A percentile compares a stretch with the other conserved stretches of the same genome.
Evolutionary conservation across 768 basidiomycete genomes (phyloP).

Genomic region (Kwoniella europaea): DNA sequence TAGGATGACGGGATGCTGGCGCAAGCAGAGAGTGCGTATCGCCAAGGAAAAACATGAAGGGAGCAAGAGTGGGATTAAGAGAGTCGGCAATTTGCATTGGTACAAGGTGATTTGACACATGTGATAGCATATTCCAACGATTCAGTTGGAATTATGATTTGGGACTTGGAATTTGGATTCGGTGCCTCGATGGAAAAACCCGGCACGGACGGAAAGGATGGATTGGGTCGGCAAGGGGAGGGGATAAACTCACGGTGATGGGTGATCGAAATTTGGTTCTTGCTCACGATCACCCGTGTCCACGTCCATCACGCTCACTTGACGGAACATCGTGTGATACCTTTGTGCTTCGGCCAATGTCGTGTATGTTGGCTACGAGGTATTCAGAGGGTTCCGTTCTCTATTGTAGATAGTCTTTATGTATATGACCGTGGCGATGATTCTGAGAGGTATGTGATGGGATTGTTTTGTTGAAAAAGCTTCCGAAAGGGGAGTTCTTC

Average conservation of each 20-base stretch:
- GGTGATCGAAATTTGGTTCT: neutral
- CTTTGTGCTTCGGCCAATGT: neutral
- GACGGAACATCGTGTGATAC: slow-evolving; percentile 3
- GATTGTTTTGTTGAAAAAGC: neutral
- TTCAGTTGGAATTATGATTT: too few relatives aligned
- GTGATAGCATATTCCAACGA: neutral
- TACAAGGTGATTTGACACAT: too few relatives aligned
- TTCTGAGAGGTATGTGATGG: neutral
- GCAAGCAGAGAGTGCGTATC: slow-evolving; percentile 1
- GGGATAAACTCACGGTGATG: neutral
- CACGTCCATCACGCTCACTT: neutral
- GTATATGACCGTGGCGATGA: neutral
- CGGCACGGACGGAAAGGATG: neutral
- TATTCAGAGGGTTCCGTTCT: too few relatives aligned
- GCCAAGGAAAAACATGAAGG: neutral
- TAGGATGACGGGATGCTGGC: neutral
- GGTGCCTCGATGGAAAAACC: neutral
- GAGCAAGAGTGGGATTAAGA: neutral
- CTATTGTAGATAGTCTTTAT: neutral
- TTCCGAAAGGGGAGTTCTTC: neutral
- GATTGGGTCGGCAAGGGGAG: neutral
- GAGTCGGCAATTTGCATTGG: neutral
- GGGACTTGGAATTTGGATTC: neutral
- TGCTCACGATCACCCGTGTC: neutral
- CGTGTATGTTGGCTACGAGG: neutral